phyloP scores from a whole-genome alignment of 345 rosid genomes.

The Camelina neglecta region DNA sequence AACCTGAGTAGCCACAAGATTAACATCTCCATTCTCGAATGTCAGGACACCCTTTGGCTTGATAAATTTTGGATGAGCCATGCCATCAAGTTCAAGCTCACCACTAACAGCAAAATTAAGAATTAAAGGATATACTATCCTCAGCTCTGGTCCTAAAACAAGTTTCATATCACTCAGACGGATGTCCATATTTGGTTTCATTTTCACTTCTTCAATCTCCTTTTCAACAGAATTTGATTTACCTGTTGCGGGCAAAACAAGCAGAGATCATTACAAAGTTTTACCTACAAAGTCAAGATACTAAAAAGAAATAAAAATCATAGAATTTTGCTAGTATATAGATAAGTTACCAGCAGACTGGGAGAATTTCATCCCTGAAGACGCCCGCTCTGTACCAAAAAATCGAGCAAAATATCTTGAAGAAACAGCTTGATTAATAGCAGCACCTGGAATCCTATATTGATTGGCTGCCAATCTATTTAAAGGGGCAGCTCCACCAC shows the following conservation, averaged over 20 bases:
- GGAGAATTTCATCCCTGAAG: conserved; percentile 63
- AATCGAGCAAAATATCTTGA: conserved; percentile 86
- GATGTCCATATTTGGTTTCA: conserved; percentile 82
- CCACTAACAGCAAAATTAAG: conserved; percentile 95
- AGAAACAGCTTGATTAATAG: conserved; percentile 80
- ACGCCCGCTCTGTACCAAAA: conserved; percentile 68
- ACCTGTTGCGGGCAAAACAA: conserved; percentile 51
- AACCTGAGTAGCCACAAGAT: conserved; percentile 98
- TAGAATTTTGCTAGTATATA: not conserved
- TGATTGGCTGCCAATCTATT: conserved; percentile 76
- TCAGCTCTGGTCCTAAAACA: conserved; percentile 90
- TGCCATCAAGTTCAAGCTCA: conserved; percentile 88
- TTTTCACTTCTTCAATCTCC: conserved; percentile 65
- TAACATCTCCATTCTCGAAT: conserved; percentile 97
- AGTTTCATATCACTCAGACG: conserved; percentile 91
- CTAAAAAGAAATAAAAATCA: not conserved
- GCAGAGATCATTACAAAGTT: conserved; percentile 24
- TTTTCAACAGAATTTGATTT: conserved; percentile 72
- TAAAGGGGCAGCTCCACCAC: conserved; percentile 74
- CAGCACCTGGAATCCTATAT: conserved; percentile 67
- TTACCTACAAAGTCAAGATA: conserved; percentile 9
- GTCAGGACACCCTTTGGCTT: conserved; percentile 90
- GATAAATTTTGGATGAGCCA: conserved; percentile 87
- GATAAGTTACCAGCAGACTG: conserved; percentile 61
- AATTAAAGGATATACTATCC: conserved; percentile 89